Percentiles rank a stretch among this genome's conserved stretches.
phyloP scores from a whole-genome alignment of 2,329 filamentous ascomycete species.

The Penicillium sp. region DNA sequence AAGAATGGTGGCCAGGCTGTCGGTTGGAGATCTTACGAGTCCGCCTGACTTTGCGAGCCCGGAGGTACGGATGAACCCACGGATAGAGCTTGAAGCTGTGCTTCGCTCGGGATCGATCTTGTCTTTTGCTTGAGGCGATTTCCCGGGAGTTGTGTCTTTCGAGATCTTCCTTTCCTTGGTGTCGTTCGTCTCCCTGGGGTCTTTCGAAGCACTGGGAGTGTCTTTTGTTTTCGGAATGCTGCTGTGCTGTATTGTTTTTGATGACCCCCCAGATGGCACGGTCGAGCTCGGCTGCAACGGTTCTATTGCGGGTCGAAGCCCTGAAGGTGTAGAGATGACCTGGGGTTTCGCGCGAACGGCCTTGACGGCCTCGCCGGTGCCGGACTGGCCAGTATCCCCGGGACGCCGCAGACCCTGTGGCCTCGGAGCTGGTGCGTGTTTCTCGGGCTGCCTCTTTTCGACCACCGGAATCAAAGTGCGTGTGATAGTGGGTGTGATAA shows the following conservation, averaged over 20 bases:
- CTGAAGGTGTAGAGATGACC: constrained; percentile 29
- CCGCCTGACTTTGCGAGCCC: constrained; percentile 32
- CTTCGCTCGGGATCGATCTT: constrained; percentile 7
- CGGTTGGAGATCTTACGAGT: constrained; percentile 31
- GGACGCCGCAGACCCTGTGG: constrained; percentile 23
- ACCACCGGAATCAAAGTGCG: constrained; percentile 39
- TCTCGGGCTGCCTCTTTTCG: constrained; percentile 24
- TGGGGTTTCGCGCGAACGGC: constrained; percentile 32
- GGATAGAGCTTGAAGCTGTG: constrained; percentile 30
- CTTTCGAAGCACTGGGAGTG: constrained; percentile 5
- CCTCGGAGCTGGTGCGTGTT: constrained; percentile 20
- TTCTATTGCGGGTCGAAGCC: constrained; percentile 29
- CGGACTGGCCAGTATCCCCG: constrained; percentile 23
- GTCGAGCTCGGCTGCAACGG: constrained; percentile 28
- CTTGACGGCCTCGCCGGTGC: constrained; percentile 31
- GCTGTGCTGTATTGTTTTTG: constrained; percentile 17
- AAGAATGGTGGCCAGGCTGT: constrained; percentile 26
- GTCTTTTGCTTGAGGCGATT: constrained; percentile 5
- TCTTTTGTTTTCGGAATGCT: constrained; percentile 20
- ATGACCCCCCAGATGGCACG: constrained; percentile 24
- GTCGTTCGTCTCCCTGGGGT: constrained; percentile 6
- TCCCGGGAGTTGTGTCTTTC: not conserved
- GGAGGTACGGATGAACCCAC: constrained; percentile 43
- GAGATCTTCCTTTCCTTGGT: not conserved
- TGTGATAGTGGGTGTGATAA: constrained; percentile 46